Evolutionary conservation across 306 rosid genomes (phyloP).

Genomic region (Clitoria ternatea): DNA sequence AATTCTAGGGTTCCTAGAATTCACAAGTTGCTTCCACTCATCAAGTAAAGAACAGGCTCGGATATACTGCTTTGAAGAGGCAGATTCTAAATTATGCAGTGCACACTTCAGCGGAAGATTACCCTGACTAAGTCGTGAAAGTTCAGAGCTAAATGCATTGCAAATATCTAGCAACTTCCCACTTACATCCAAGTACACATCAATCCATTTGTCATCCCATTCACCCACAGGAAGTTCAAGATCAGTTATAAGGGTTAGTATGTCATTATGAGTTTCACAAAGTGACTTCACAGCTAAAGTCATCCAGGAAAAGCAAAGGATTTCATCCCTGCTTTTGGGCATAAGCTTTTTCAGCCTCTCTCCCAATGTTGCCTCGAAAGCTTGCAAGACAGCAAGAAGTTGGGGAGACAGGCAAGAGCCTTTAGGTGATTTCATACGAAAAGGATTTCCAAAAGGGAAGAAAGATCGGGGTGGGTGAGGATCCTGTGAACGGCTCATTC

Average conservation of each 20-base stretch:
- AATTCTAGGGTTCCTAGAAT: slow-evolving; percentile 49
- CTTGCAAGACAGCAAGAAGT: slow-evolving; percentile 40
- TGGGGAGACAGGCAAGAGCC: slow-evolving; percentile 54
- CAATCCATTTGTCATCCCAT: slow-evolving; percentile 92
- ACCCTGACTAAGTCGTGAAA: slow-evolving; percentile 70
- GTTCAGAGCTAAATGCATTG: slow-evolving; percentile 69
- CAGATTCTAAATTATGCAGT: slow-evolving; percentile 52
- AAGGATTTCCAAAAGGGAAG: slow-evolving; percentile 82
- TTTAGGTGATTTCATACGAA: slow-evolving; percentile 55
- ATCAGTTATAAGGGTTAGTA: slow-evolving; percentile 44
- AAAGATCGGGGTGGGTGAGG: slow-evolving; percentile 61
- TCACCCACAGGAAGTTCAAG: slow-evolving; percentile 65
- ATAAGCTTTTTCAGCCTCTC: slow-evolving; percentile 56
- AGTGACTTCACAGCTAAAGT: slow-evolving; percentile 59
- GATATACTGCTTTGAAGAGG: slow-evolving; percentile 44
- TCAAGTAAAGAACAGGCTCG: slow-evolving; percentile 57
- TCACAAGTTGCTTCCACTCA: slow-evolving; percentile 58
- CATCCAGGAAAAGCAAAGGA: slow-evolving; percentile 87
- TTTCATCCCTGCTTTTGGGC: slow-evolving; percentile 54
- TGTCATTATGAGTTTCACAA: slow-evolving; percentile 54
- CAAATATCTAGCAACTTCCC: slow-evolving; percentile 74
- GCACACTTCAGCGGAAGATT: slow-evolving; percentile 57
- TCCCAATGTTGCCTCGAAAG: slow-evolving; percentile 66
- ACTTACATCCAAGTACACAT: slow-evolving; percentile 75
- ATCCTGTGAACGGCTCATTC: slow-evolving; percentile 70